phyloP scores from a whole-genome alignment of 345 rosid species.

The rapeseed (Brassica napus) region DNA sequence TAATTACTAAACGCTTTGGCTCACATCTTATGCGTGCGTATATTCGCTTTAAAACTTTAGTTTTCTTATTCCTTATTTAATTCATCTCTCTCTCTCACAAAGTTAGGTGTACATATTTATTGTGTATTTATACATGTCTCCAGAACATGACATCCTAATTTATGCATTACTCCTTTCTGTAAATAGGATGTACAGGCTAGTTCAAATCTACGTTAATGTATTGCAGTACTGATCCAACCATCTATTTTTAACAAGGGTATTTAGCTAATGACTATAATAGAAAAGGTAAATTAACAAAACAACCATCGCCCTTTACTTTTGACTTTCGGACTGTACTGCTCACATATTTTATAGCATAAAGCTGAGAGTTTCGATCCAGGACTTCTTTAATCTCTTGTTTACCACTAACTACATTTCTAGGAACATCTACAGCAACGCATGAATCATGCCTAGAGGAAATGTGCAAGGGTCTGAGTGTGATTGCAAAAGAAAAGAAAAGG shows the following conservation, averaged over 20 bases:
- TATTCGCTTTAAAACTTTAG: background rate
- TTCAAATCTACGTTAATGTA: background rate
- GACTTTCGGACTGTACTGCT: background rate
- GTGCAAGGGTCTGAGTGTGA: no score
- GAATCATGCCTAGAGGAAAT: no score
- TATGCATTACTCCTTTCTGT: background rate
- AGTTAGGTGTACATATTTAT: background rate
- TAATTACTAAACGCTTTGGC: slow-evolving; percentile 13
- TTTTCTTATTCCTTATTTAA: background rate
- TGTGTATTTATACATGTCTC: background rate
- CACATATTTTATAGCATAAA: background rate
- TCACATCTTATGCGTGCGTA: slow-evolving; percentile 31
- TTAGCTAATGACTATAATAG: background rate
- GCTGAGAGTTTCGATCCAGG: background rate
- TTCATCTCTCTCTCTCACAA: background rate
- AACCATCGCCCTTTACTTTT: no score
- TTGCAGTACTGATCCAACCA: background rate
- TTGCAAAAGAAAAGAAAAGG: no score
- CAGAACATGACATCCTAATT: background rate
- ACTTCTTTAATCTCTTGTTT: background rate
- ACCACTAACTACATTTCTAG: background rate
- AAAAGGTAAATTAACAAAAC: no score
- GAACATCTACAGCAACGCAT: no score
- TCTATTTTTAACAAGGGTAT: background rate
- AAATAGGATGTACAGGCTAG: background rate